These are phyloP conservation scores for Fusarium ramigenum DNA, from an alignment of 2,329 filamentous ascomycete genomes.

Conservation along the genomic window DNA sequence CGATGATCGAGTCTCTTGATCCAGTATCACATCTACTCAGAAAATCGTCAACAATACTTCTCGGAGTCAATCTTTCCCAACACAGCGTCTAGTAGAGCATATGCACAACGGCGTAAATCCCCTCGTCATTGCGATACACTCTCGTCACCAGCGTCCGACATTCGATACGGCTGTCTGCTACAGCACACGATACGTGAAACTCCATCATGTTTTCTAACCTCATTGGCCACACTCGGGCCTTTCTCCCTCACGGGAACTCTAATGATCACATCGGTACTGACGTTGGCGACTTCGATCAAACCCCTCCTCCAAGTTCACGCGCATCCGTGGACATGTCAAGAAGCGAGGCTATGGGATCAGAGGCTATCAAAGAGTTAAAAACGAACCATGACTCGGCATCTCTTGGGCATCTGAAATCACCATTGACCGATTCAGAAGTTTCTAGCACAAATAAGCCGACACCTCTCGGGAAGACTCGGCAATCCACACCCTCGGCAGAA, in stretches of 20 bases:
- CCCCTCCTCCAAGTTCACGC: slow-evolving; percentile 46
- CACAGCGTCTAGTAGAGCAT: not conserved
- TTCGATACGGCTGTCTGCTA: not conserved
- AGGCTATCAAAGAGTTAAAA: not conserved
- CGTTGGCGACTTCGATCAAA: slow-evolving; percentile 45
- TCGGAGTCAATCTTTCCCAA: not conserved
- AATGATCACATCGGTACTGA: slow-evolving; percentile 32
- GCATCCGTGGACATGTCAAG: slow-evolving; percentile 40
- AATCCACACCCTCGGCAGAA: not conserved
- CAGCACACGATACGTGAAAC: not conserved
- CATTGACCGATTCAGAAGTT: slow-evolving; percentile 20
- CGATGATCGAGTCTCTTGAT: slow-evolving; percentile 2
- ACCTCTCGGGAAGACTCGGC: slow-evolving; percentile 30
- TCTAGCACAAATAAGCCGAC: slow-evolving; percentile 34
- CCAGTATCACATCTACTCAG: slow-evolving; percentile 5
- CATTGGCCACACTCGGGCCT: slow-evolving; percentile 37
- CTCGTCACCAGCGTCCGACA: not conserved
- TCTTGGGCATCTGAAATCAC: slow-evolving; percentile 41
- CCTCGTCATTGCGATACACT: not conserved
- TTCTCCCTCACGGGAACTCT: slow-evolving; percentile 23
- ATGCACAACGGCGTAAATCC: not conserved
- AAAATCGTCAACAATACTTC: not conserved
- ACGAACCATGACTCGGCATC: slow-evolving; percentile 2
- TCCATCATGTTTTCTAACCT: slow-evolving; percentile 37
- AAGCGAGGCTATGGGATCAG: slow-evolving; percentile 7